A percentile compares a stretch with the other conserved stretches of the same genome.
phyloP scores from a whole-genome alignment of 805 yeast genomes.

The Metschnikowia reukaufii region DNA sequence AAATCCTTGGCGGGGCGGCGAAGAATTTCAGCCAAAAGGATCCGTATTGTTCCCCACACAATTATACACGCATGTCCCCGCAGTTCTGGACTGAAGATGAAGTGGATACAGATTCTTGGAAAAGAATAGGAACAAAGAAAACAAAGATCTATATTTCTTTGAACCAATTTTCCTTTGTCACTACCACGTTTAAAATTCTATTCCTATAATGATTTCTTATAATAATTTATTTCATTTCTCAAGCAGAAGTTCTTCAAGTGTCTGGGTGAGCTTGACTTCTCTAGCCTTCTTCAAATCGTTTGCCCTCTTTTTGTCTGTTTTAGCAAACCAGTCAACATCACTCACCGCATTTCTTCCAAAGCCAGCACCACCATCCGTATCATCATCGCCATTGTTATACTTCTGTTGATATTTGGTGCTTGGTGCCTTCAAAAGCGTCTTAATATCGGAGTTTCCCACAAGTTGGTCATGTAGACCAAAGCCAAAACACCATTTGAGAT shows the following conservation, averaged over 20 bases:
- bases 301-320: slow-evolving; percentile 34
- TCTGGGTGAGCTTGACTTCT: slow-evolving; percentile 32
- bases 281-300: slow-evolving; percentile 39
- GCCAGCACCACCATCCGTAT: slow-evolving; percentile 4
- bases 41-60: background rate
- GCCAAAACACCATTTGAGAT: slow-evolving; percentile 52
- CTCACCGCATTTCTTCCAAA: slow-evolving; percentile 16
- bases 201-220: background rate
- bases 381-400: slow-evolving; percentile 12
- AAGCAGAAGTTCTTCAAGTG: slow-evolving; percentile 30
- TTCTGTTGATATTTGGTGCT: slow-evolving; percentile 21
- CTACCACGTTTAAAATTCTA: too few species aligned
- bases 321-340: slow-evolving; percentile 19
- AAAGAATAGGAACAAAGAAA: too few species aligned
- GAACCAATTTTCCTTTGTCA: too few species aligned
- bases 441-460: slow-evolving; percentile 34
- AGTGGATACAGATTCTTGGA: too few species aligned
- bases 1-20: too few species aligned
- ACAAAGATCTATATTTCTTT: too few species aligned
- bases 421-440: slow-evolving; percentile 39
- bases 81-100: too few species aligned
- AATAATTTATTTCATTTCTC: slow-evolving; percentile 1
- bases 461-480: slow-evolving; percentile 53
- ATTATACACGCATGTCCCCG: too few species aligned
- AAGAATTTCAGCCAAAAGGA: background rate